A percentile compares a stretch with the other conserved stretches of the same genome.
Evolutionary conservation across 805 yeast species (phyloP).

Genomic region (Starmerella apicola): DNA sequence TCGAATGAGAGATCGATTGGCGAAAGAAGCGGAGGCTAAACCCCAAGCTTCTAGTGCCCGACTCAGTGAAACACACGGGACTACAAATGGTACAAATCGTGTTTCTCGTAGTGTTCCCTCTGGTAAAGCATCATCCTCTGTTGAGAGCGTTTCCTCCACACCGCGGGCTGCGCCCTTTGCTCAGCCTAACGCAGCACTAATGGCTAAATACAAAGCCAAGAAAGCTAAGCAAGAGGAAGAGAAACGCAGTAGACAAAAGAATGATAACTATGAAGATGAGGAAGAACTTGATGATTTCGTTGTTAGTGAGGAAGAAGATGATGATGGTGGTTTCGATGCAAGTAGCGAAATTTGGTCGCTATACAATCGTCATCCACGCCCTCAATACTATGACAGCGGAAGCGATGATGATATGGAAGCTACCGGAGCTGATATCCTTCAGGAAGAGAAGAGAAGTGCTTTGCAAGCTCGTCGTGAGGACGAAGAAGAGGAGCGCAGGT

Average conservation of each 20-base stretch:
- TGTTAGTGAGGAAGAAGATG: constrained; percentile 44
- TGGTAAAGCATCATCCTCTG: no score
- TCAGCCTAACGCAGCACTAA: constrained; percentile 19
- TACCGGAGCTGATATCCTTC: constrained; percentile 74
- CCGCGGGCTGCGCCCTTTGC: constrained; percentile 23
- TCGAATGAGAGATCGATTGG: background rate
- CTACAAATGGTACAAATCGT: background rate
- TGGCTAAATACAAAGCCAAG: constrained; percentile 3
- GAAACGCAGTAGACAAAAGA: no score
- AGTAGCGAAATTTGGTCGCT: constrained; percentile 84
- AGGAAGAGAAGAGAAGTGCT: constrained; percentile 64
- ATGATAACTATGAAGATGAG: constrained; percentile 31
- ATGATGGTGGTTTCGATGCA: constrained; percentile 25
- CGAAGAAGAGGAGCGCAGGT: constrained; percentile 42
- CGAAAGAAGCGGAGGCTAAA: no score
- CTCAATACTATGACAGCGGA: constrained; percentile 36
- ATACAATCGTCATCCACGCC: constrained; percentile 45
- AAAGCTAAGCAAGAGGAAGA: constrained; percentile 7
- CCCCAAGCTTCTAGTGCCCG: no score
- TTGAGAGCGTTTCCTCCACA: no score
- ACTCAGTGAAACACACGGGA: background rate
- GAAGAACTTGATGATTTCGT: constrained; percentile 45
- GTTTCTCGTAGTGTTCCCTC: background rate
- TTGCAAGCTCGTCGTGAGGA: constrained; percentile 68
- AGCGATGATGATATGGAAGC: constrained; percentile 79